Evolutionary conservation across 768 basidiomycete genomes (phyloP).

Genomic region (Lactarius psammicola): DNA sequence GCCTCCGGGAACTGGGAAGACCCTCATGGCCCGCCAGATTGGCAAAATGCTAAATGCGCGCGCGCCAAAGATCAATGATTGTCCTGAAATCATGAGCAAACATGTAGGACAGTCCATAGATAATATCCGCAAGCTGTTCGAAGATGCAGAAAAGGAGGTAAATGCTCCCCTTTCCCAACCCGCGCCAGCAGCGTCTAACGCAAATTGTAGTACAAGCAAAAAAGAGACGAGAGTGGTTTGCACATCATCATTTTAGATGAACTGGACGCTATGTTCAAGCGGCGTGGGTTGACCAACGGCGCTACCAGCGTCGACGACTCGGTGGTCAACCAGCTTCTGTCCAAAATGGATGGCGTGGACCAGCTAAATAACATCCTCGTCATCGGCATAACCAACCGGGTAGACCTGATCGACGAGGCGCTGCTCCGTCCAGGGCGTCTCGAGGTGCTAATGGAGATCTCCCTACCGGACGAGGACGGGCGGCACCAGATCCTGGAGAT

Average conservation of each 20-base stretch:
- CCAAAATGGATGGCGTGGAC: constrained; percentile 99
- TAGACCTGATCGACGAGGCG: constrained; percentile 99
- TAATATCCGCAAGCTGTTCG: constrained; percentile 95
- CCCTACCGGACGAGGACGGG: constrained; percentile 90
- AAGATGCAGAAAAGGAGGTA: constrained; percentile 97
- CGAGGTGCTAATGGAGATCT: constrained; percentile 99
- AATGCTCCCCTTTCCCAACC: constrained; percentile 28
- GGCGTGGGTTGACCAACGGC: constrained; percentile 86
- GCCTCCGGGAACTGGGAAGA: constrained; percentile 98
- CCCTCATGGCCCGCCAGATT: constrained; percentile 95
- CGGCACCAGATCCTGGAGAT: constrained; percentile 92
- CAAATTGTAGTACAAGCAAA: constrained; percentile 80
- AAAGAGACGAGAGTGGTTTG: constrained; percentile 93
- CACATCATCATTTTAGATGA: constrained; percentile 99
- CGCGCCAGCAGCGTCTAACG: constrained; percentile 11
- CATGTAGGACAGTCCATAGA: constrained; percentile 97
- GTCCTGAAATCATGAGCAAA: constrained; percentile 96
- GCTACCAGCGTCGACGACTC: constrained; percentile 98
- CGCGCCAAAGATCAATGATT: constrained; percentile 97
- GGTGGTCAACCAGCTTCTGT: constrained; percentile 96
- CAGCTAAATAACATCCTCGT: constrained; percentile 98
- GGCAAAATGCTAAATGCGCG: constrained; percentile 98
- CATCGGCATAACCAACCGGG: constrained; percentile 98
- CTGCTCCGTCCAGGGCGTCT: constrained; percentile 96
- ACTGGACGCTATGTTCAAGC: constrained; percentile 97